phyloP scores from a whole-genome alignment of 176 grass and related monocot genomes.

The Calamus simplicifolius region DNA sequence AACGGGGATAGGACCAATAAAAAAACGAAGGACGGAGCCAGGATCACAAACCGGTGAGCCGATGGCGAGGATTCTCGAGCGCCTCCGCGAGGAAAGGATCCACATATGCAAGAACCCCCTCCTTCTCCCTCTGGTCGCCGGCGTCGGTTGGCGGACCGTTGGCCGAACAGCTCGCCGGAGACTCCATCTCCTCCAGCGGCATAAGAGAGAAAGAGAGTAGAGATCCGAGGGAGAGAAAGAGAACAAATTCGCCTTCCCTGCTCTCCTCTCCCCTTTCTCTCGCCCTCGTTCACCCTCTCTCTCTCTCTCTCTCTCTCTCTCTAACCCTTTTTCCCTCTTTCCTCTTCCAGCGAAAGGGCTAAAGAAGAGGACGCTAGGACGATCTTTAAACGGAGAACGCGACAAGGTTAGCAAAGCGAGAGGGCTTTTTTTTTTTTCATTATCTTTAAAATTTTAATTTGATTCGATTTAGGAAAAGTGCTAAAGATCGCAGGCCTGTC shows the following conservation, averaged over 20 bases:
- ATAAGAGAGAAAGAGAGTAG: slow-evolving; percentile 1
- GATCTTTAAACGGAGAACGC: too few species aligned
- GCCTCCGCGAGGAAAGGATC: slow-evolving; percentile 11
- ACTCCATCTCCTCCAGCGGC: slow-evolving; percentile 2
- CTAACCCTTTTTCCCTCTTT: too few species aligned
- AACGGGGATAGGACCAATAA: neutral
- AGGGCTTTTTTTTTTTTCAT: too few species aligned
- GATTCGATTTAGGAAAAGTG: too few species aligned
- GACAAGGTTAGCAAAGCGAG: too few species aligned
- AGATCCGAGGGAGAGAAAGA: neutral
- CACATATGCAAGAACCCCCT: neutral
- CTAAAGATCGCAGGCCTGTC: too few species aligned
- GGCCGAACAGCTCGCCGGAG: slow-evolving; percentile 1
- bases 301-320: too few species aligned
- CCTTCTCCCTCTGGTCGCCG: slow-evolving; percentile 6
- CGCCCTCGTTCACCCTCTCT: neutral
- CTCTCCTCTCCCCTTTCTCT: slow-evolving; percentile 4
- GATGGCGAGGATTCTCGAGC: slow-evolving; percentile 12
- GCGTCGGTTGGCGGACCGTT: neutral
- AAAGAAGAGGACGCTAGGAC: too few species aligned
- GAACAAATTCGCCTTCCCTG: slow-evolving; percentile 8
- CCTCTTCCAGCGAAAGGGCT: too few species aligned
- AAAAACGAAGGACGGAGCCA: neutral
- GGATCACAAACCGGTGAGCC: slow-evolving; percentile 7
- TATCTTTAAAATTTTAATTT: too few species aligned